Percentiles rank a stretch among this genome's conserved stretches.
Conservation (phyloP, 371 early-diverging fungal genomes). For the Zychaea mexicana region DNA sequence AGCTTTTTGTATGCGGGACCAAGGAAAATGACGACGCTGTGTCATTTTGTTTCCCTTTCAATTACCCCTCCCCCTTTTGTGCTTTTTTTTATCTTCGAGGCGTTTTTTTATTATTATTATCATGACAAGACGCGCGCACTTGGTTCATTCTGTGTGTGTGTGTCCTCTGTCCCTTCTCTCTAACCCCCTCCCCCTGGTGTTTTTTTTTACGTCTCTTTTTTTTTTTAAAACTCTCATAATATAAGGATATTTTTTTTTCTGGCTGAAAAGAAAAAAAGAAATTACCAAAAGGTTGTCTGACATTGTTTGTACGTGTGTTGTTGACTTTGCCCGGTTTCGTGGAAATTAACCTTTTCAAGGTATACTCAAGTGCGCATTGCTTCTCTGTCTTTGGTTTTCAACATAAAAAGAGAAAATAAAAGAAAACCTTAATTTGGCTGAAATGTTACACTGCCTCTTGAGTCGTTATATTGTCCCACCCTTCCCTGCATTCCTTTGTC, state of each 20-base stretch:
- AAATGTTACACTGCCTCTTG: no score
- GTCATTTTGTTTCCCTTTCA: background rate
- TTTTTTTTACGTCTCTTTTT: conserved; percentile 3
- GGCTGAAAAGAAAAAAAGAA: background rate
- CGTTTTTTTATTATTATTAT: no score
- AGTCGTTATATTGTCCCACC: no score
- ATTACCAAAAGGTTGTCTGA: no score
- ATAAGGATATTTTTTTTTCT: conserved; percentile 5
- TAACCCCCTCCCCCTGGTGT: background rate
- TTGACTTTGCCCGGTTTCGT: no score
- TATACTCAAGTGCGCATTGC: no score
- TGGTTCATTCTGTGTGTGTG: background rate
- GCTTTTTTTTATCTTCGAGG: background rate
- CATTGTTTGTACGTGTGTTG: background rate
- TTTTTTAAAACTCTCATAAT: conserved; percentile 2
- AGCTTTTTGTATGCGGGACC: no score
- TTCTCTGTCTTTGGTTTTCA: no score
- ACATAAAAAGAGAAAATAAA: no score
- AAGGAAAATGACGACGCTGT: background rate
- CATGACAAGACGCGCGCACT: background rate
- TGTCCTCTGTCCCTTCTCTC: conserved; percentile 3
- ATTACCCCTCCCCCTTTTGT: background rate
- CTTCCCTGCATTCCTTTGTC: no score
- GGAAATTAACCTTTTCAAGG: no score
- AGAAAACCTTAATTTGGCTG: no score